Conservation (phyloP, 352 stramenopile species). For the Globisporangium orthogonon region DNA sequence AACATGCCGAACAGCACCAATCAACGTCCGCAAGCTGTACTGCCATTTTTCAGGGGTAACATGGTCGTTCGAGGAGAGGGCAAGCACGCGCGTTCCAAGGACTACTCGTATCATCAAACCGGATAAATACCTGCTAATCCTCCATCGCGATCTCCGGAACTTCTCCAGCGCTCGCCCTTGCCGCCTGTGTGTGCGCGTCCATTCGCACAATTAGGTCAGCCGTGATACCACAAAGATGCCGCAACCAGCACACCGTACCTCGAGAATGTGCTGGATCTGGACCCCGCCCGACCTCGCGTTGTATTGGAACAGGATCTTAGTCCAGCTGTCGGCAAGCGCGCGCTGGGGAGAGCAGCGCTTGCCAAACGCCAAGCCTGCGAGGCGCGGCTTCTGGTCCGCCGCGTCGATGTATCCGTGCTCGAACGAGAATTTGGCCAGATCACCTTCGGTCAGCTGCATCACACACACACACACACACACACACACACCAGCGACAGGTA, state of each 20-base stretch:
- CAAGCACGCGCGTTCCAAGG: conserved; percentile 30
- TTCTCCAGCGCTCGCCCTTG: conserved; percentile 6
- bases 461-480: background rate
- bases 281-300: conserved; percentile 55
- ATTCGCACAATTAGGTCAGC: background rate
- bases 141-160: conserved; percentile 11
- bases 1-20: conserved; percentile 14
- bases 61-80: conserved; percentile 51
- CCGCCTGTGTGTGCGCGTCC: conserved; percentile 12
- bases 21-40: conserved; percentile 16
- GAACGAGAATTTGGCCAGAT: conserved; percentile 77
- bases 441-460: conserved; percentile 55
- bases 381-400: conserved; percentile 28
- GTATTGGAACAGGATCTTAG: conserved; percentile 83
- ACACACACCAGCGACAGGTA: background rate
- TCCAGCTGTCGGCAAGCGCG: conserved; percentile 84
- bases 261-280: conserved; percentile 54
- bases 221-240: conserved; percentile 3
- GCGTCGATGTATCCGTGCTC: conserved; percentile 49
- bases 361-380: conserved; percentile 54
- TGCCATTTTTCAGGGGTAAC: conserved; percentile 71
- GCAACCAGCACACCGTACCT: conserved; percentile 28
- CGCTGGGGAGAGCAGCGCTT: conserved; percentile 78
- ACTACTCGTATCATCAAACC: conserved; percentile 29
- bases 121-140: conserved; percentile 10